Percentiles rank a stretch among this genome's conserved stretches.
phyloP scores from a whole-genome alignment of 108 stramenopile genomes.

The Parietichytrium sp. region DNA sequence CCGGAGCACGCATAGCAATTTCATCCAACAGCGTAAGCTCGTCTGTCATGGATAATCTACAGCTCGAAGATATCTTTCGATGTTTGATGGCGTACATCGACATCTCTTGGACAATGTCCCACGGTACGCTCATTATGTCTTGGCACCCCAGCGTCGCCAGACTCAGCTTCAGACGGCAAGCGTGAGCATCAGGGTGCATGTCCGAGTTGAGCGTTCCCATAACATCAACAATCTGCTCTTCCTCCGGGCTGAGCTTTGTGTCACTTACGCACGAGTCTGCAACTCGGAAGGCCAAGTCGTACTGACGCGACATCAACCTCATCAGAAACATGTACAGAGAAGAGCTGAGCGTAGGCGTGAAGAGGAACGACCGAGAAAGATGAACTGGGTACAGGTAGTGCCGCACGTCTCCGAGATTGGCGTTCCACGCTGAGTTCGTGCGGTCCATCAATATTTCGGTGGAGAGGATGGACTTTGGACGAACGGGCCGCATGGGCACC shows the following conservation, averaged over 20 bases:
- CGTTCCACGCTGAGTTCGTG: slow-evolving; percentile 91
- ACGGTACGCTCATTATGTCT: slow-evolving; percentile 40
- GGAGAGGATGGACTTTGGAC: slow-evolving; percentile 73
- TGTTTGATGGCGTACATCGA: slow-evolving; percentile 48
- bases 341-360: slow-evolving; percentile 87
- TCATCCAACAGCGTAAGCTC: slow-evolving; percentile 43
- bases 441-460: slow-evolving; percentile 87
- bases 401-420: slow-evolving; percentile 87
- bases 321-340: slow-evolving; percentile 95
- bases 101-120: slow-evolving; percentile 55
- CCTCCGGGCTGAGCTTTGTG: slow-evolving; percentile 78
- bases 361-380: slow-evolving; percentile 77
- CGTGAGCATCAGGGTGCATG: slow-evolving; percentile 90
- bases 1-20: background rate
- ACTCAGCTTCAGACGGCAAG: slow-evolving; percentile 85
- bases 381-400: slow-evolving; percentile 96
- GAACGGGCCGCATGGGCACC: slow-evolving; percentile 76
- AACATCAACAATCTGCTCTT: slow-evolving; percentile 65
- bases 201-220: slow-evolving; percentile 56
- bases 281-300: slow-evolving; percentile 88
- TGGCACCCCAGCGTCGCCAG: slow-evolving; percentile 57
- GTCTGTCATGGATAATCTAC: slow-evolving; percentile 58
- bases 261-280: slow-evolving; percentile 95
- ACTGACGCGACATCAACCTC: slow-evolving; percentile 92
- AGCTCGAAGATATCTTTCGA: slow-evolving; percentile 49